phyloP scores from a whole-genome alignment of 768 basidiomycete genomes.

The Hygrocybe coccinea region DNA sequence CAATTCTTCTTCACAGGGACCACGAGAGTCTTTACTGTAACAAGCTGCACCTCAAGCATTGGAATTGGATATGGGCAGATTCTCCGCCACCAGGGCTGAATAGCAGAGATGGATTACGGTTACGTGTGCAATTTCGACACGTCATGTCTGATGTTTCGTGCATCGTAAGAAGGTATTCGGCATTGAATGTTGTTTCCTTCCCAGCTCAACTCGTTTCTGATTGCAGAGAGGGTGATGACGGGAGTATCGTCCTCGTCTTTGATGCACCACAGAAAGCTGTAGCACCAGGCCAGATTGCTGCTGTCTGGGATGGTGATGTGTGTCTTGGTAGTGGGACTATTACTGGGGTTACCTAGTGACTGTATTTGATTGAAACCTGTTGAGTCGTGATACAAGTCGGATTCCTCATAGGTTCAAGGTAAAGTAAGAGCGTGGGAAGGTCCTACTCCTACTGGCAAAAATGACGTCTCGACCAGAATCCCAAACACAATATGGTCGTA shows the following conservation, averaged over 20 bases:
- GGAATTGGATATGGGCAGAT: conserved; percentile 76
- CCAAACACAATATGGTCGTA: conserved; percentile 53
- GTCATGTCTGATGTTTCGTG: conserved; percentile 55
- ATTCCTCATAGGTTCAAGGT: too few species aligned
- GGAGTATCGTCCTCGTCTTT: conserved; percentile 44
- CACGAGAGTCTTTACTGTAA: conserved; percentile 52
- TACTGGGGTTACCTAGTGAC: not conserved
- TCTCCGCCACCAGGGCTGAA: conserved; percentile 45
- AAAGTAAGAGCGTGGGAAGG: too few species aligned
- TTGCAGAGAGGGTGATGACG: conserved; percentile 10
- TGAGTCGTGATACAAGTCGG: too few species aligned
- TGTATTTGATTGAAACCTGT: too few species aligned
- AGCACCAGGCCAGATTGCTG: conserved; percentile 75
- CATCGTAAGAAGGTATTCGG: conserved; percentile 45
- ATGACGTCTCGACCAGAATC: conserved; percentile 68
- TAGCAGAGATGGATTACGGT: conserved; percentile 40
- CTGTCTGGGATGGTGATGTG: conserved; percentile 67
- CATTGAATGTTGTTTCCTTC: too few species aligned
- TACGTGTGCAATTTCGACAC: conserved; percentile 64
- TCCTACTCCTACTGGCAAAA: not conserved
- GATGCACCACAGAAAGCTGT: conserved; percentile 60
- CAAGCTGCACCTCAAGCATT: conserved; percentile 42
- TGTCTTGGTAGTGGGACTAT: conserved; percentile 84
- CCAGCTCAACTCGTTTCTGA: too few species aligned
- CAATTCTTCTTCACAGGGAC: conserved; percentile 36